Percentiles rank a stretch among this genome's conserved stretches.
Conservation (phyloP, 805 yeast genomes). For the Wickerhamiella alocasiicola region DNA sequence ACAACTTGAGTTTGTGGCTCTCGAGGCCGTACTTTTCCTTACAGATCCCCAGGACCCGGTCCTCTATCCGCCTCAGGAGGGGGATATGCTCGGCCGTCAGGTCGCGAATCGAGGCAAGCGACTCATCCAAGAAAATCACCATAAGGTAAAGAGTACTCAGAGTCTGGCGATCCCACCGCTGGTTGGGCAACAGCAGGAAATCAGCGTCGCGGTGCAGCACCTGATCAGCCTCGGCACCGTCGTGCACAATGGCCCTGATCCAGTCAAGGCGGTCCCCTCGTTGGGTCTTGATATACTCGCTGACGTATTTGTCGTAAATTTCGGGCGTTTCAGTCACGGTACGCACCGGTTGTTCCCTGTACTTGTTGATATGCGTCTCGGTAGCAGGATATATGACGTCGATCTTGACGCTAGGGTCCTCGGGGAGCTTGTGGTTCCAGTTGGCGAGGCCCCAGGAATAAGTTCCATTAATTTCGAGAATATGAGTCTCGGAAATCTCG, state of each 20-base stretch:
- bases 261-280: slow-evolving; percentile 70
- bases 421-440: slow-evolving; percentile 33
- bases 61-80: slow-evolving; percentile 40
- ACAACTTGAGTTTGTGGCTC: slow-evolving; percentile 53
- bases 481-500: slow-evolving; percentile 21
- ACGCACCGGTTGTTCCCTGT: slow-evolving; percentile 45
- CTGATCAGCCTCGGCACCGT: slow-evolving; percentile 76
- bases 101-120: slow-evolving; percentile 66
- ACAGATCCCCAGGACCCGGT: slow-evolving; percentile 37
- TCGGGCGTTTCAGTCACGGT: slow-evolving; percentile 72
- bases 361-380: slow-evolving; percentile 67
- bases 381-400: slow-evolving; percentile 86
- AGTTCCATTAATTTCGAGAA: slow-evolving; percentile 63
- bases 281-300: slow-evolving; percentile 68
- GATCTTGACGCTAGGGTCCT: slow-evolving; percentile 50
- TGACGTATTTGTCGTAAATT: slow-evolving; percentile 45
- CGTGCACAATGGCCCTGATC: slow-evolving; percentile 73
- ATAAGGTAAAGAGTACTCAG: slow-evolving; percentile 63
- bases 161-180: slow-evolving; percentile 80
- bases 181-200: slow-evolving; percentile 76
- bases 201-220: slow-evolving; percentile 54
- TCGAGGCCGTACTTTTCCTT: slow-evolving; percentile 37
- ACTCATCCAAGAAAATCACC: slow-evolving; percentile 57
- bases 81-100: slow-evolving; percentile 45
- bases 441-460: slow-evolving; percentile 68